A percentile compares a stretch with the other conserved stretches of the same genome.
Evolutionary conservation across 768 basidiomycete species (phyloP).

Genomic region (Omphalotus guepiniiformis): DNA sequence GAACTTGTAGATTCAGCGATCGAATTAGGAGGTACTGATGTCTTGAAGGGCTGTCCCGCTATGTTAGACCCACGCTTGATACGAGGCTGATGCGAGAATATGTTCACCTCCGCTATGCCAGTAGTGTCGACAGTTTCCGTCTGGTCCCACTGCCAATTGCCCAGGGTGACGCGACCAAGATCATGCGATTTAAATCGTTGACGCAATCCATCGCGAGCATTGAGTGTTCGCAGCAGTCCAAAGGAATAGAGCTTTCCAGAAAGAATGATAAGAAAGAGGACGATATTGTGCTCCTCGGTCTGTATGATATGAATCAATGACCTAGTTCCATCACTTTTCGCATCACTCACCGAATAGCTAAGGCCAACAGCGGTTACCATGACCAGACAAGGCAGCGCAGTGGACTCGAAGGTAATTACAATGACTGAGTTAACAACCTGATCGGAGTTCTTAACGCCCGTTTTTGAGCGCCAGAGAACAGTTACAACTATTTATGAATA

Average conservation of each 20-base stretch:
- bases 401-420: slow-evolving; percentile 27
- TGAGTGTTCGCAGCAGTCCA: slow-evolving; percentile 34
- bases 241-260: slow-evolving; percentile 45
- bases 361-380: slow-evolving; percentile 27
- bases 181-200: slow-evolving; percentile 5
- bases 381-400: slow-evolving; percentile 28
- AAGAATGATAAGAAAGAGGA: slow-evolving; percentile 44
- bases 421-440: slow-evolving; percentile 28
- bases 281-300: slow-evolving; percentile 27
- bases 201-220: slow-evolving; percentile 2
- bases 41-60: background rate
- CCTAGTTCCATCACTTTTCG: background rate
- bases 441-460: slow-evolving; percentile 29
- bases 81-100: too few relatives aligned
- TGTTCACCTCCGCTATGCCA: background rate
- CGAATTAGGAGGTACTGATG: background rate
- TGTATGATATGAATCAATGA: background rate
- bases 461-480: slow-evolving; percentile 37
- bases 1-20: background rate
- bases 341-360: slow-evolving; percentile 28
- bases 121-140: background rate
- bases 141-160: background rate
- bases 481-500: slow-evolving; percentile 28
- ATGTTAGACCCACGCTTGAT: background rate
- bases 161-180: slow-evolving; percentile 3